phyloP scores from a whole-genome alignment of 78 protist species.

The Polysphondylium violaceum region DNA sequence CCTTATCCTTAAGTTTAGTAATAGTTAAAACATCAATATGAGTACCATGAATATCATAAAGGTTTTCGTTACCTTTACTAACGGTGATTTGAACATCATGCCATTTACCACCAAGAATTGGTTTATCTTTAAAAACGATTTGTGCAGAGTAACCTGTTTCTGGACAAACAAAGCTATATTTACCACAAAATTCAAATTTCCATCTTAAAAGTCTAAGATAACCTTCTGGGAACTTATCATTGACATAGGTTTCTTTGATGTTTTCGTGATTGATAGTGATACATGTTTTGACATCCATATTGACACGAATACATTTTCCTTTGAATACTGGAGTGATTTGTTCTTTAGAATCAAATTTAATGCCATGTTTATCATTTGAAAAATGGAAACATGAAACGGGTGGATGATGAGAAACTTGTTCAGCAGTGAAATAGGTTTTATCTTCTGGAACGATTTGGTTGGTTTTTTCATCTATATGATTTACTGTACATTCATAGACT shows the following conservation, averaged over 20 bases:
- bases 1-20: slow-evolving; percentile 61
- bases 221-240: slow-evolving; percentile 67
- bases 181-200: slow-evolving; percentile 73
- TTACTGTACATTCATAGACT: slow-evolving; percentile 34
- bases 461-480: slow-evolving; percentile 55
- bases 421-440: slow-evolving; percentile 34
- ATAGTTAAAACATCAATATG: slow-evolving; percentile 44
- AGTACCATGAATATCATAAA: slow-evolving; percentile 59
- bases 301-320: slow-evolving; percentile 61
- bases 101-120: slow-evolving; percentile 71
- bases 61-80: slow-evolving; percentile 17
- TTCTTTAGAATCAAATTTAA: slow-evolving; percentile 15
- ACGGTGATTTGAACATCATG: slow-evolving; percentile 40
- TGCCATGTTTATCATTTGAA: slow-evolving; percentile 47
- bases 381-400: slow-evolving; percentile 59
- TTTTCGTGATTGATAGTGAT: slow-evolving; percentile 17
- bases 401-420: slow-evolving; percentile 77
- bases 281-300: slow-evolving; percentile 41
- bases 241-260: slow-evolving; percentile 45
- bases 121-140: slow-evolving; percentile 71
- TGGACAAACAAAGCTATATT: slow-evolving; percentile 60
- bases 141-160: slow-evolving; percentile 59
- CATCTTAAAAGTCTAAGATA: slow-evolving; percentile 53
- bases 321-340: slow-evolving; percentile 79
- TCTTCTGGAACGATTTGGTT: slow-evolving; percentile 2